A percentile compares a stretch with the other conserved stretches of the same genome.
Evolutionary conservation across 345 rosid species (phyloP).

Genomic region (Pistacia integerrima): DNA sequence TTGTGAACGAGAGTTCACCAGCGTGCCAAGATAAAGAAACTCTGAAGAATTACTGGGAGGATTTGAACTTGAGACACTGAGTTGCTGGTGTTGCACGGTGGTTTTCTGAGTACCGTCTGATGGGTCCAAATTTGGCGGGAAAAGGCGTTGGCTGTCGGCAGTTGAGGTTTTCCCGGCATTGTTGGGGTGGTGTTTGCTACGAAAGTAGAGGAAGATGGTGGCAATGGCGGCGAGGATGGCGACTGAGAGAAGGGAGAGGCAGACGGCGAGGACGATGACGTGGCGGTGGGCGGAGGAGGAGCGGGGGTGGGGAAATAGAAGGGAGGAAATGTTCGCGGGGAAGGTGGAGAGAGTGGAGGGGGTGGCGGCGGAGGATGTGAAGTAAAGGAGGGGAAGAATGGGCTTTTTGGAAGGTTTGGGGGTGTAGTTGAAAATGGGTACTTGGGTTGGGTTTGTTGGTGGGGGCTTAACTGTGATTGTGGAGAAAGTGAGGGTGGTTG

Average conservation of each 20-base stretch:
- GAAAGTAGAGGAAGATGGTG: slow-evolving; percentile 44
- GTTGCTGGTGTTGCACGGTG: slow-evolving; percentile 25
- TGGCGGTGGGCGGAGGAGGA: slow-evolving; percentile 37
- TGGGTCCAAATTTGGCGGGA: slow-evolving; percentile 62
- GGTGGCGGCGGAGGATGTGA: slow-evolving; percentile 48
- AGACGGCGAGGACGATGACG: slow-evolving; percentile 45
- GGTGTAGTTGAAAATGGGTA: slow-evolving; percentile 47
- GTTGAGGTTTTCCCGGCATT: slow-evolving; percentile 41
- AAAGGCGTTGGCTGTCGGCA: slow-evolving; percentile 65
- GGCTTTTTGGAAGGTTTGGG: slow-evolving; percentile 33
- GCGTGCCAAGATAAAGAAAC: slow-evolving; percentile 86
- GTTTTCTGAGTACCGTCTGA: slow-evolving; percentile 45
- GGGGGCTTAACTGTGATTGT: slow-evolving; percentile 26
- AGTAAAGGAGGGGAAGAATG: slow-evolving; percentile 53
- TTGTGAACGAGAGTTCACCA: slow-evolving; percentile 46
- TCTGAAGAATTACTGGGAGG: slow-evolving; percentile 58
- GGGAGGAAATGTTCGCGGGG: slow-evolving; percentile 90
- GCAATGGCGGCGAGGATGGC: slow-evolving; percentile 47
- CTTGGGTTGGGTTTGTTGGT: slow-evolving; percentile 48
- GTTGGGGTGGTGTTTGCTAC: slow-evolving; percentile 28
- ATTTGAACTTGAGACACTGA: slow-evolving; percentile 38
- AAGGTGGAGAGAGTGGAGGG: slow-evolving; percentile 55
- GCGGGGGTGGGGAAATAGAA: slow-evolving; percentile 58
- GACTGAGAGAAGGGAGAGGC: slow-evolving; percentile 57
- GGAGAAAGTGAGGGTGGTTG: slow-evolving; percentile 44